Evolutionary conservation across 257 asterid genomes (phyloP).

Genomic region (Rubia yunnanensis): DNA sequence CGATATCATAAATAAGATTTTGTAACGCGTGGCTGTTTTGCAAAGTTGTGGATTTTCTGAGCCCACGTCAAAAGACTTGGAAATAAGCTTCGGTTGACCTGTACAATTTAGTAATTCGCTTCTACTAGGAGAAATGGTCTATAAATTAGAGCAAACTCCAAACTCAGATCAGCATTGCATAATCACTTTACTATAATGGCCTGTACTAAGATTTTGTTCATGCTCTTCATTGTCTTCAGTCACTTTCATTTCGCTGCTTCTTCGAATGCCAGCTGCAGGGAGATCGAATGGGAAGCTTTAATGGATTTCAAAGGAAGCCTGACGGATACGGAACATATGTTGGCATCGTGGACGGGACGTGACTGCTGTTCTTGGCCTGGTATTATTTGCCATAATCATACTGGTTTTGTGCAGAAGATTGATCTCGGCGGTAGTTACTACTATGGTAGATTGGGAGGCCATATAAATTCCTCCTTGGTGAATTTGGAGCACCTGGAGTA

Average conservation of each 20-base stretch:
- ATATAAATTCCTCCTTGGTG: conserved; percentile 17
- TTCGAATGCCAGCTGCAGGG: not conserved
- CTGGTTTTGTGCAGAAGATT: conserved; percentile 9
- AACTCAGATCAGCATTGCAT: not conserved
- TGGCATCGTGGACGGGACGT: not conserved
- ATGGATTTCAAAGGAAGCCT: not conserved
- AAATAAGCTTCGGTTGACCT: no score
- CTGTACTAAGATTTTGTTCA: not conserved
- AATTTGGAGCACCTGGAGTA: conserved; percentile 5
- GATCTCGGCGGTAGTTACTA: no score
- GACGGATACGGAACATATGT: not conserved
- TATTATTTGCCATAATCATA: conserved; percentile 9
- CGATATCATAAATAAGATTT: no score
- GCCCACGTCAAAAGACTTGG: no score
- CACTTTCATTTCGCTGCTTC: not conserved
- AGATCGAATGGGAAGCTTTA: not conserved
- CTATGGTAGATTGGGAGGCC: conserved; percentile 16
- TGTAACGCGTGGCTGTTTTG: no score
- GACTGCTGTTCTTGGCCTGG: not conserved
- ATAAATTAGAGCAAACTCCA: no score
- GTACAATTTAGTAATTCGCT: no score
- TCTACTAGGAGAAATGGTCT: no score
- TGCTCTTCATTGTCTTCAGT: not conserved
- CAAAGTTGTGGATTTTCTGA: no score
- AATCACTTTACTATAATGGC: not conserved